phyloP scores from a whole-genome alignment of 768 basidiomycete species.

The Boletus sensibilis region DNA sequence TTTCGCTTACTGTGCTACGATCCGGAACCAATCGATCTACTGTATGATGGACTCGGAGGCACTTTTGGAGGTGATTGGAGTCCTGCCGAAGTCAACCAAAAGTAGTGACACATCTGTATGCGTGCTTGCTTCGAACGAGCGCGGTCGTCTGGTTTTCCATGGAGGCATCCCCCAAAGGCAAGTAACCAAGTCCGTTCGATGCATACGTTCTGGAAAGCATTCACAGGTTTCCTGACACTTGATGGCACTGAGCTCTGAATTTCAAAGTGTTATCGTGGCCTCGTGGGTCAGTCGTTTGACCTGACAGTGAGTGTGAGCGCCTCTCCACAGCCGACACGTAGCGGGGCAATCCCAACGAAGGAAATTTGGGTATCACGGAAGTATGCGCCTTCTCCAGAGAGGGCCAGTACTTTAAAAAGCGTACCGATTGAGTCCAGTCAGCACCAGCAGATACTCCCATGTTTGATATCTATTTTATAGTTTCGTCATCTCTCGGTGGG shows the following conservation, averaged over 20 bases:
- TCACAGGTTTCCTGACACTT: neutral
- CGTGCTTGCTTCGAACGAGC: too few species aligned
- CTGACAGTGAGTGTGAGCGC: neutral
- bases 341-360: neutral
- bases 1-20: neutral
- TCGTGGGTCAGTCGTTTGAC: neutral
- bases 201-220: neutral
- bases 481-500: constrained; percentile 14
- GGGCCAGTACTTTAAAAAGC: constrained; percentile 1
- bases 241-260: neutral
- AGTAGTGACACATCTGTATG: too few species aligned
- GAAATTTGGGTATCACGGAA: neutral
- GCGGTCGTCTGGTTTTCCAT: too few species aligned
- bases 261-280: neutral
- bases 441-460: constrained; percentile 3
- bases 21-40: neutral
- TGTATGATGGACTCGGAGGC: too few species aligned
- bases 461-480: constrained; percentile 13
- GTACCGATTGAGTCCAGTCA: neutral
- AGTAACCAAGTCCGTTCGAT: neutral
- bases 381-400: neutral
- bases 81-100: too few species aligned
- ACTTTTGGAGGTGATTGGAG: too few species aligned
- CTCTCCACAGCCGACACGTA: neutral
- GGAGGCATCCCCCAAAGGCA: neutral